Conservation (phyloP, 2,329 filamentous ascomycete species). For the Setomelanomma holmii region DNA sequence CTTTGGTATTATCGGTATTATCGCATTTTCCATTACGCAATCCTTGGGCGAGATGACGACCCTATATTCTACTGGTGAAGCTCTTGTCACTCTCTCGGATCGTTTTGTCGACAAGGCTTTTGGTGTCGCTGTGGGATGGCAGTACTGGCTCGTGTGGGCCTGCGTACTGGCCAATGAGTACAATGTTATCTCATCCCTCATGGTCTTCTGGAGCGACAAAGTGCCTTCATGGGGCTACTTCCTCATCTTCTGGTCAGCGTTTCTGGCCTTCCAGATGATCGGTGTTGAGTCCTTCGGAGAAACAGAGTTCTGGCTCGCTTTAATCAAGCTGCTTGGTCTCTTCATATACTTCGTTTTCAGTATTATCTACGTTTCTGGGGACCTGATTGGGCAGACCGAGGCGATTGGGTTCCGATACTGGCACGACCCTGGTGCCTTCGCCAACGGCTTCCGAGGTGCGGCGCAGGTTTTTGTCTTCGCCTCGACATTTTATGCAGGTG, state of each 20-base stretch:
- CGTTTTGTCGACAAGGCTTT: slow-evolving; percentile 58
- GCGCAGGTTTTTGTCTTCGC: slow-evolving; percentile 54
- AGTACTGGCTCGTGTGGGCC: slow-evolving; percentile 64
- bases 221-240: slow-evolving; percentile 52
- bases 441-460: slow-evolving; percentile 51
- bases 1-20: slow-evolving; percentile 75
- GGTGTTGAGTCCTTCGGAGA: slow-evolving; percentile 53
- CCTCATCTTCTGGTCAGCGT: slow-evolving; percentile 51
- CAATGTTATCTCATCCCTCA: slow-evolving; percentile 71
- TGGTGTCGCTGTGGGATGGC: slow-evolving; percentile 40
- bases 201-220: slow-evolving; percentile 69
- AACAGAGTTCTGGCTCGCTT: slow-evolving; percentile 52
- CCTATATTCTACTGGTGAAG: slow-evolving; percentile 73
- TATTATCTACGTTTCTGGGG: slow-evolving; percentile 48
- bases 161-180: slow-evolving; percentile 74
- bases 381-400: slow-evolving; percentile 39
- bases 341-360: slow-evolving; percentile 51
- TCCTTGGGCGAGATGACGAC: slow-evolving; percentile 77
- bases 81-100: slow-evolving; percentile 73
- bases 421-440: slow-evolving; percentile 50
- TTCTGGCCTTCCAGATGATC: slow-evolving; percentile 49
- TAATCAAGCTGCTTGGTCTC: slow-evolving; percentile 49
- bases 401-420: slow-evolving; percentile 48
- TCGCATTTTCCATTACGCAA: slow-evolving; percentile 73
- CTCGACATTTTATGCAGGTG: slow-evolving; percentile 50